phyloP scores from a whole-genome alignment of 257 asterid species.

The Plantago major region DNA sequence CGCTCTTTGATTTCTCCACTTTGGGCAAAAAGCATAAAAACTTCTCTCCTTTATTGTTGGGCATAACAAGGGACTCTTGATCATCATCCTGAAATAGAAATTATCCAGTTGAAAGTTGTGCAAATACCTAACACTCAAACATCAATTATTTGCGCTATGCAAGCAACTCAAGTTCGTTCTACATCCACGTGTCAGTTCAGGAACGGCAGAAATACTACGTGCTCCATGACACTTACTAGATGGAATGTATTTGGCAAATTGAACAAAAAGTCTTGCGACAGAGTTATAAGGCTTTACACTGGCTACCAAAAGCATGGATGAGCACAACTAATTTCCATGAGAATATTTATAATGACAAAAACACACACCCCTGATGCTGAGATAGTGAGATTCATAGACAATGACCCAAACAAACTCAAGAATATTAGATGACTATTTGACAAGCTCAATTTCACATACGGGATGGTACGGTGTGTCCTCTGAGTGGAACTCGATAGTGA shows the following conservation, averaged over 20 bases:
- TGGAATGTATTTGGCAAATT: too few relatives aligned
- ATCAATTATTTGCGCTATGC: conserved; percentile 2
- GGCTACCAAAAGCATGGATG: not conserved
- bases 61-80: conserved; percentile 77
- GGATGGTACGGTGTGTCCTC: conserved; percentile 76
- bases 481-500: conserved; percentile 73
- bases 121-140: conserved; percentile 11
- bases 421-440: conserved; percentile 2
- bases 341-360: not conserved
- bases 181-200: not conserved
- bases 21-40: conserved; percentile 87
- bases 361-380: not conserved
- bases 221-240: too few relatives aligned
- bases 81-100: conserved; percentile 62
- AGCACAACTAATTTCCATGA: not conserved
- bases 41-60: conserved; percentile 72
- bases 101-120: conserved; percentile 2
- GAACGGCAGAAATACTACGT: not conserved
- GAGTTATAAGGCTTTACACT: not conserved
- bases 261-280: conserved; percentile 1
- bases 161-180: not conserved
- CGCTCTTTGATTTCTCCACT: conserved; percentile 73
- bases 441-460: conserved; percentile 43
- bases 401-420: conserved; percentile 9
- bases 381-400: conserved; percentile 7